Conservation (phyloP, 2,329 filamentous ascomycete species). For the Escovopsis sp. region DNA sequence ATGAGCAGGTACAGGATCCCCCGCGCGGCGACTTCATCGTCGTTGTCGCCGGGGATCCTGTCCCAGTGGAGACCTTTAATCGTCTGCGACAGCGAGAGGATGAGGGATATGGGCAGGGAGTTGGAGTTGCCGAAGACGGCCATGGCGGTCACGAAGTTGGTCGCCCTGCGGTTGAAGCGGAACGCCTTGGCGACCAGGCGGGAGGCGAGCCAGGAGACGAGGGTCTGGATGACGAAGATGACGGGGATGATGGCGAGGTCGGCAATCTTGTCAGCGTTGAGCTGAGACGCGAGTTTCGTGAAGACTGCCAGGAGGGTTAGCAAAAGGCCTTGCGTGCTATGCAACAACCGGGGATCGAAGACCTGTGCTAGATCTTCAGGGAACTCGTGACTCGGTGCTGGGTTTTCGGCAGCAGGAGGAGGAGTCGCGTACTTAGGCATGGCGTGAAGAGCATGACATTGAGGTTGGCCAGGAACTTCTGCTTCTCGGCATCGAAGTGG, state of each 20-base stretch:
- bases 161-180: slow-evolving; percentile 67
- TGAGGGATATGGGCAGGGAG: slow-evolving; percentile 88
- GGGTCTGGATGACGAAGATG: slow-evolving; percentile 79
- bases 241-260: slow-evolving; percentile 90
- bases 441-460: slow-evolving; percentile 96
- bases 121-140: slow-evolving; percentile 97
- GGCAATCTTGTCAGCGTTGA: slow-evolving; percentile 76
- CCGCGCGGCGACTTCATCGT: slow-evolving; percentile 83
- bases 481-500: slow-evolving; percentile 88
- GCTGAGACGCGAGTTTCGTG: slow-evolving; percentile 86
- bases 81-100: slow-evolving; percentile 85
- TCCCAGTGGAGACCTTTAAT: slow-evolving; percentile 89
- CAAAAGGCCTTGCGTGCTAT: too few relatives aligned
- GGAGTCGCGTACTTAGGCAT: slow-evolving; percentile 61
- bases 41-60: slow-evolving; percentile 78
- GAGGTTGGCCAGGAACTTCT: slow-evolving; percentile 92
- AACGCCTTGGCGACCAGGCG: slow-evolving; percentile 56
- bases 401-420: too few relatives aligned
- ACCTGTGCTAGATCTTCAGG: neutral
- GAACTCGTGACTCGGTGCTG: neutral
- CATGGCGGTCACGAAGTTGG: slow-evolving; percentile 96
- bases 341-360: too few relatives aligned
- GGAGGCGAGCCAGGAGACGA: slow-evolving; percentile 71
- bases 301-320: slow-evolving; percentile 48
- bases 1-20: slow-evolving; percentile 93